phyloP scores from a whole-genome alignment of 2,329 filamentous ascomycete species.

The Tolypocladium paradoxum region DNA sequence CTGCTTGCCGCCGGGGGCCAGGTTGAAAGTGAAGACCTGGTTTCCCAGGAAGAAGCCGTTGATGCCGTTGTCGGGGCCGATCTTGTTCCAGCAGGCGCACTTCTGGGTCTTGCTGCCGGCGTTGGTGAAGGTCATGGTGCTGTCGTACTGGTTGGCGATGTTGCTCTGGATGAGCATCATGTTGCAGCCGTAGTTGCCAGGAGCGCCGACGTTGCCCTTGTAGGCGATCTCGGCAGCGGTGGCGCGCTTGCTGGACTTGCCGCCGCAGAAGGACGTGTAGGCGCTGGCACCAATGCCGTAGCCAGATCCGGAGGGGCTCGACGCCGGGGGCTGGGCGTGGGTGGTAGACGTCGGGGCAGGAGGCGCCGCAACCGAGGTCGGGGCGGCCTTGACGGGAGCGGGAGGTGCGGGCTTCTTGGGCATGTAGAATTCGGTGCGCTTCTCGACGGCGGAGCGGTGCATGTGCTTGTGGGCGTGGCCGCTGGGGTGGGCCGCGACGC shows the following conservation, averaged over 20 bases:
- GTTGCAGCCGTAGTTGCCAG: constrained; percentile 39
- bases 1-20: constrained; percentile 25
- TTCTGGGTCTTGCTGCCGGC: constrained; percentile 20
- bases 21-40: constrained; percentile 28
- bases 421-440: constrained; percentile 22
- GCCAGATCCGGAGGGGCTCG: constrained; percentile 6
- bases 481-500: constrained; percentile 30
- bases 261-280: constrained; percentile 23
- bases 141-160: constrained; percentile 30
- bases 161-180: constrained; percentile 30
- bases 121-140: constrained; percentile 30
- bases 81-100: constrained; percentile 43
- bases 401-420: constrained; percentile 21
- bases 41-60: constrained; percentile 38
- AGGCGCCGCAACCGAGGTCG: constrained; percentile 1
- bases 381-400: constrained; percentile 5
- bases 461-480: constrained; percentile 23
- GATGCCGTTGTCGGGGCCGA: constrained; percentile 30
- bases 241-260: constrained; percentile 32
- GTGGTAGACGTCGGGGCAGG: constrained; percentile 6
- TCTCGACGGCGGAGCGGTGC: constrained; percentile 18
- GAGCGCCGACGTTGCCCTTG: constrained; percentile 34
- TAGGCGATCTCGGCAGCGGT: constrained; percentile 34
- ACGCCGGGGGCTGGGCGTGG: constrained; percentile 1
- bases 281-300: constrained; percentile 3